A percentile compares a stretch with the other conserved stretches of the same genome.
Evolutionary conservation across 257 asterid genomes (phyloP).

Genomic region (Paulownia fortunei): DNA sequence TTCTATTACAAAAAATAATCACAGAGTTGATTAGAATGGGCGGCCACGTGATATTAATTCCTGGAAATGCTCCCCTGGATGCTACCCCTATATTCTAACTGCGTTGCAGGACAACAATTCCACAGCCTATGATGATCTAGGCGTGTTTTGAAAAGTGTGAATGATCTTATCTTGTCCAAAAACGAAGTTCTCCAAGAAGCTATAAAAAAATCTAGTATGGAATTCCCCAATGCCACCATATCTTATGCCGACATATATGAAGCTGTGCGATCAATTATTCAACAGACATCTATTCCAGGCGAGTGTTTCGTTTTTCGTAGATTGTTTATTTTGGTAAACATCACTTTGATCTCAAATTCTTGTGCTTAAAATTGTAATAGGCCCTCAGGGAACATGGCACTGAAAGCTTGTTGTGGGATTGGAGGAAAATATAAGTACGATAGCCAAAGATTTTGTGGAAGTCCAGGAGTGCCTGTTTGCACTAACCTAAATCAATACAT

Average conservation of each 20-base stretch:
- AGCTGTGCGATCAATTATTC: neutral
- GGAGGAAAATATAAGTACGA: slow-evolving; percentile 42
- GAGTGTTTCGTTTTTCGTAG: no score
- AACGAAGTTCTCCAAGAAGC: neutral
- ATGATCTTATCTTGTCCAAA: neutral
- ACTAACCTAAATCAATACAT: slow-evolving; percentile 30
- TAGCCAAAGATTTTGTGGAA: slow-evolving; percentile 33
- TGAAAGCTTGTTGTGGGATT: slow-evolving; percentile 44
- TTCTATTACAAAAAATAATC: no score
- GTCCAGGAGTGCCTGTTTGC: slow-evolving; percentile 31
- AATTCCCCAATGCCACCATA: neutral
- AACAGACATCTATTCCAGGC: neutral
- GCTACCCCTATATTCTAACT: slow-evolving; percentile 21
- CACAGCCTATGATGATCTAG: neutral
- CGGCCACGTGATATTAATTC: slow-evolving; percentile 20
- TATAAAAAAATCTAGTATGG: neutral
- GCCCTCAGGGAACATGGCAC: neutral
- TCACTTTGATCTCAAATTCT: no score
- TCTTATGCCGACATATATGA: slow-evolving; percentile 10
- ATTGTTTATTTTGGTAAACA: no score
- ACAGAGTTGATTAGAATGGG: slow-evolving; percentile 31
- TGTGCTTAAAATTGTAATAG: neutral
- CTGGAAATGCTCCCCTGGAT: slow-evolving; percentile 30
- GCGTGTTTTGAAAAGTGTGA: slow-evolving; percentile 28
- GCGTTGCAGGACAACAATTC: neutral